Evolutionary conservation across 2,329 filamentous ascomycete species (phyloP).

Genomic region (Monosporascus sp.): DNA sequence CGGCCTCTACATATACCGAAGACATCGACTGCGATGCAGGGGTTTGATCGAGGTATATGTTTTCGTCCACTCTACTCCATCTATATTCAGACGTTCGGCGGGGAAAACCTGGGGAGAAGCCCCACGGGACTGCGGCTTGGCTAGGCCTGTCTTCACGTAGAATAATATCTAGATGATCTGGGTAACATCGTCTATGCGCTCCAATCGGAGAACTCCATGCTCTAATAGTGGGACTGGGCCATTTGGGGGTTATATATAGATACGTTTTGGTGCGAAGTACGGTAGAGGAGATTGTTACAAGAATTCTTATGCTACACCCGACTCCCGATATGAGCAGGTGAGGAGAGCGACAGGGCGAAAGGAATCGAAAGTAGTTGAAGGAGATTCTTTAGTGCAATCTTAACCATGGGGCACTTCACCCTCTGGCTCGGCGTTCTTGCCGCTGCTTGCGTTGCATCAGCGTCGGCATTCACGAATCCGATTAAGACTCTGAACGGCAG

Average conservation of each 20-base stretch:
- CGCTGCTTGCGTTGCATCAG: background rate
- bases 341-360: too few species aligned
- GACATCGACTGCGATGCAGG: background rate
- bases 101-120: background rate
- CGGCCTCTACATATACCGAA: background rate
- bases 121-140: background rate
- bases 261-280: too few species aligned
- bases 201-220: background rate
- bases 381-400: background rate
- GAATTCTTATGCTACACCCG: too few species aligned
- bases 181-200: background rate
- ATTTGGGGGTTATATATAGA: background rate
- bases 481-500: constrained; percentile 2
- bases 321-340: too few species aligned
- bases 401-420: background rate
- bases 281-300: too few species aligned
- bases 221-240: background rate
- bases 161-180: background rate
- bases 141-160: background rate
- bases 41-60: background rate
- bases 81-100: background rate
- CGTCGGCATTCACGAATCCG: constrained; percentile 6
- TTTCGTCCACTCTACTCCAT: background rate
- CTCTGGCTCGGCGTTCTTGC: background rate
- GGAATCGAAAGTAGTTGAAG: too few species aligned